Evolutionary conservation across 805 yeast genomes (phyloP).

Genomic region (Jamesozyma gamospora): DNA sequence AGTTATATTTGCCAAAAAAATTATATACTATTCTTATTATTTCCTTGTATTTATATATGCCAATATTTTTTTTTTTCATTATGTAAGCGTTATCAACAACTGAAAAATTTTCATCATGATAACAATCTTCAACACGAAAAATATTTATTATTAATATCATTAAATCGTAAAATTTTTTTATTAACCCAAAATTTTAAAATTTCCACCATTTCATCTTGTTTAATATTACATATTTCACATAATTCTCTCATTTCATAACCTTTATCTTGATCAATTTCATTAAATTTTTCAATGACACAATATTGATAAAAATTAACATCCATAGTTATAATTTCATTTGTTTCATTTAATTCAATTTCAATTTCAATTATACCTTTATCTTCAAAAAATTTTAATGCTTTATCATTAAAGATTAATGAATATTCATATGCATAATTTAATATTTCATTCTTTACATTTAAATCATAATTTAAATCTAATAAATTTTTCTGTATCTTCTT

Average conservation of each 20-base stretch:
- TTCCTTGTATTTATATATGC: no score
- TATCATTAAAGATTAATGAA: constrained; percentile 40
- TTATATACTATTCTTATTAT: no score
- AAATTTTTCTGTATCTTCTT: not conserved
- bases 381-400: constrained; percentile 48
- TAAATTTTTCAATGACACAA: constrained; percentile 5
- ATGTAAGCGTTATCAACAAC: no score
- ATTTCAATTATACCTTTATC: constrained; percentile 54
- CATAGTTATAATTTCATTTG: not conserved
- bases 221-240: not conserved
- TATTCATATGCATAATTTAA: constrained; percentile 36
- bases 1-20: no score
- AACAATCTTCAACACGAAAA: no score
- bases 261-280: constrained; percentile 23
- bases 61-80: no score
- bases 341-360: constrained; percentile 43
- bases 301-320: constrained; percentile 4
- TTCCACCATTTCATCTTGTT: not conserved
- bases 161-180: constrained; percentile 37
- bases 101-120: not conserved
- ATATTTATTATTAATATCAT: not conserved
- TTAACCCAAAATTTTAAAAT: constrained; percentile 49
- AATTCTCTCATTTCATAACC: not conserved
- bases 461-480: not conserved
- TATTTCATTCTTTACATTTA: constrained; percentile 1